Evolutionary conservation across 2,329 filamentous ascomycete genomes (phyloP), one percentile per base, ranked within the genome.

Genomic region (Penicillium sp.): DNA sequence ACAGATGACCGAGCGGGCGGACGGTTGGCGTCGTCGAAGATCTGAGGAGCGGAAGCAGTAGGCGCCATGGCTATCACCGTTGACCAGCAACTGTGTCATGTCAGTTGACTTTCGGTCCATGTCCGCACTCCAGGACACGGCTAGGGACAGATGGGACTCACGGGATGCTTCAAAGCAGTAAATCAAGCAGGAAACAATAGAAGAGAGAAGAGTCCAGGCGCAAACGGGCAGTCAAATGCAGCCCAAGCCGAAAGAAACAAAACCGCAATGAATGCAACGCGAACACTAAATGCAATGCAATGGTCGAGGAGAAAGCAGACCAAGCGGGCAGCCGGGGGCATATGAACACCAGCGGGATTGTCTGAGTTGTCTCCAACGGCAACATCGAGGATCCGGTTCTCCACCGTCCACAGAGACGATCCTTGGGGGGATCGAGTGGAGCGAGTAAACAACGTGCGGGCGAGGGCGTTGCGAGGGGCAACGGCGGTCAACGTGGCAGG

Each of bases 1-100:
- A 73, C 67, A 25, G 71, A 72, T 7, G 74, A 64, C 41, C 62
- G 68, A 27, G 59, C 54, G 8, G 59, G 57, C 13, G 52, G 45
- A 39, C 58, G 59, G 43, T 54, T 58, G 34, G 62, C 56, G 49
- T 69, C 64, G 33, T 67, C 63, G 48, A 68, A 68, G 41, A 65
- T 67, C 36, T 55, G 47, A 9, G 60, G 57, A 36, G 50, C 49
- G 40, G 60, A 48, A 29, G 56, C 51, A 47, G 38, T 58, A 33
- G 58, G 48, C 39, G 63, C 56, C 64, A 68, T 68, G 42, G 53
- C 50, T 51, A 48, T 59, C 40, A 44, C 49, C 53, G 56, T 58
- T 58, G 43, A 41, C 57, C 56, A 54, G 57, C 54, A 61, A 57
- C 57, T 57, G 35, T 19, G 32, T 19, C 9, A 21, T 19, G 47